Evolutionary conservation across 768 basidiomycete species (phyloP).

Genomic region (Boletellus ananiceps): DNA sequence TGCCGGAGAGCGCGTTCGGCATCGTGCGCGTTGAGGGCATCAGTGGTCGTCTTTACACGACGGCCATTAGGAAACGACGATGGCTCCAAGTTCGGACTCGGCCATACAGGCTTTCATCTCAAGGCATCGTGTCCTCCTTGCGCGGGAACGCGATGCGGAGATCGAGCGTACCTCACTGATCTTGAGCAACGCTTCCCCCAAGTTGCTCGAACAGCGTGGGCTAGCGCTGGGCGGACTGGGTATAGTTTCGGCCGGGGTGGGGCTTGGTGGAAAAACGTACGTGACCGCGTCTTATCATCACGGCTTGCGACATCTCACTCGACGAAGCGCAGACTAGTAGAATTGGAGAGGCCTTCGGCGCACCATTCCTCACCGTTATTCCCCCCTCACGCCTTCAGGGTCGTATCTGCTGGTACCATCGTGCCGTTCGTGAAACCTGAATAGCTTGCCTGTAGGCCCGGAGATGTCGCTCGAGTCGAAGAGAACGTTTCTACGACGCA

Average conservation of each 20-base stretch:
- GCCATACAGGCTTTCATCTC: constrained; percentile 55
- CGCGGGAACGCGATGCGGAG: constrained; percentile 78
- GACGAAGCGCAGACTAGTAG: constrained; percentile 64
- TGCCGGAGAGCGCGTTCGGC: too few relatives aligned
- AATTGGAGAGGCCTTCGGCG: constrained; percentile 78
- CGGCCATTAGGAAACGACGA: background rate
- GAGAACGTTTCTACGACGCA: constrained; percentile 49
- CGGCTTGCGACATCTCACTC: constrained; percentile 15
- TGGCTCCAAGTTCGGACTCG: constrained; percentile 20
- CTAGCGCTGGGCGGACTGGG: constrained; percentile 74
- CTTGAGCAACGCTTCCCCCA: constrained; percentile 77
- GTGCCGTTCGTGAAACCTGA: constrained; percentile 4
- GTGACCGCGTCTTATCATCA: constrained; percentile 1
- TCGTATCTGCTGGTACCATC: constrained; percentile 11
- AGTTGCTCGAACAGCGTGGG: constrained; percentile 84
- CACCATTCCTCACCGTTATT: constrained; percentile 68
- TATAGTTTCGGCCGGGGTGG: constrained; percentile 67
- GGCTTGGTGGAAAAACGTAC: constrained; percentile 91
- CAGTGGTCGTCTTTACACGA: background rate
- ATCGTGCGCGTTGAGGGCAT: too few relatives aligned
- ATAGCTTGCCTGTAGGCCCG: constrained; percentile 49
- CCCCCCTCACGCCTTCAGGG: constrained; percentile 86
- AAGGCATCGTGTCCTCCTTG: constrained; percentile 62
- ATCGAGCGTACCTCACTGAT: constrained; percentile 74
- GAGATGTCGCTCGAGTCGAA: constrained; percentile 86